phyloP scores from a whole-genome alignment of 768 basidiomycete species.

The Piloderma croceum region DNA sequence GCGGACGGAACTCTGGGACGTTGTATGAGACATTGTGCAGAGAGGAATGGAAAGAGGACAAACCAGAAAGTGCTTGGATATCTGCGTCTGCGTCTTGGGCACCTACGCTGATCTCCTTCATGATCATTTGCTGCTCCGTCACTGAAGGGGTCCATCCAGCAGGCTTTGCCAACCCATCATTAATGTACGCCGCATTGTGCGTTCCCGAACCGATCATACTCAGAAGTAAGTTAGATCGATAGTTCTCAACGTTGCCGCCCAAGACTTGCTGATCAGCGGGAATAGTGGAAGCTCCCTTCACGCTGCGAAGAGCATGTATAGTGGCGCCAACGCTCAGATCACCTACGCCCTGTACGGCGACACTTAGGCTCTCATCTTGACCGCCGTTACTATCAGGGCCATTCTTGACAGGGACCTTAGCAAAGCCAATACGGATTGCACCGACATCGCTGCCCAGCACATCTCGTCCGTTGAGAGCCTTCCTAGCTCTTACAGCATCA shows the following conservation, averaged over 20 bases:
- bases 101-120: slow-evolving; percentile 84
- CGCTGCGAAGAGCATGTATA: slow-evolving; percentile 78
- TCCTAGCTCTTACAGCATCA: slow-evolving; percentile 92
- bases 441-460: slow-evolving; percentile 95
- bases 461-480: slow-evolving; percentile 92
- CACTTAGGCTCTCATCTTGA: slow-evolving; percentile 57
- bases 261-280: slow-evolving; percentile 92
- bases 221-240: slow-evolving; percentile 83
- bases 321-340: slow-evolving; percentile 84
- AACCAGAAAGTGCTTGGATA: slow-evolving; percentile 80
- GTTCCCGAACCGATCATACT: slow-evolving; percentile 81
- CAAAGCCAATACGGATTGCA: slow-evolving; percentile 94
- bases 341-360: slow-evolving; percentile 75
- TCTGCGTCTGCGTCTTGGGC: slow-evolving; percentile 76
- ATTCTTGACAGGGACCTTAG: slow-evolving; percentile 91
- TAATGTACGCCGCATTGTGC: slow-evolving; percentile 50
- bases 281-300: slow-evolving; percentile 89
- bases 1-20: slow-evolving; percentile 84
- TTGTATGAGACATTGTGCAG: slow-evolving; percentile 46
- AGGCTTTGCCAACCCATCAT: slow-evolving; percentile 55
- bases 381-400: slow-evolving; percentile 56
- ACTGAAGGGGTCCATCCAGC: slow-evolving; percentile 68
- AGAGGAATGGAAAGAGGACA: slow-evolving; percentile 23
- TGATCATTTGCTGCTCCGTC: slow-evolving; percentile 95
- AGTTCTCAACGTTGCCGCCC: slow-evolving; percentile 90